A percentile compares a stretch with the other conserved stretches of the same genome.
Conservation (phyloP, 257 asterid species). For the Solanum bulbocastanum region DNA sequence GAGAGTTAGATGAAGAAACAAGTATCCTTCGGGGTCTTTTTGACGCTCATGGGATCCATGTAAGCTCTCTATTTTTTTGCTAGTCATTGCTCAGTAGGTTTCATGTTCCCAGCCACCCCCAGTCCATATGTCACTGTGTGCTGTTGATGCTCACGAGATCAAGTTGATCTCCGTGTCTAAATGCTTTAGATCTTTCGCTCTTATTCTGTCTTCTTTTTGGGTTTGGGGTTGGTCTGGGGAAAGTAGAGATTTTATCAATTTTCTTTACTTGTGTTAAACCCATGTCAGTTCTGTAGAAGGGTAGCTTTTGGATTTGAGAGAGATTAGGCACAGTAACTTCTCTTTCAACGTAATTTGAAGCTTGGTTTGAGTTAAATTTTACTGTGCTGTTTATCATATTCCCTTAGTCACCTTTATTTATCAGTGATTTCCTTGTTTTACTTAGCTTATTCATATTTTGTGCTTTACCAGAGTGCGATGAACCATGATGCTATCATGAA, state of each 20-base stretch:
- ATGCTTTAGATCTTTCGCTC: neutral
- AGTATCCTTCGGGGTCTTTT: conserved; percentile 70
- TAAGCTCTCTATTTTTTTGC: conserved; percentile 26
- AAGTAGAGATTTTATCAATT: neutral
- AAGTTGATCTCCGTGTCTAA: neutral
- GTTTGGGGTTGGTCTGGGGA: neutral
- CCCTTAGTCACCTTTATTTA: neutral
- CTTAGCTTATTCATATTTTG: neutral
- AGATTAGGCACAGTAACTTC: neutral
- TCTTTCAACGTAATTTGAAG: neutral
- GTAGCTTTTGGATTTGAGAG: neutral
- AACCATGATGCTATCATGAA: conserved; percentile 90
- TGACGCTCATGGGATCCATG: conserved; percentile 86
- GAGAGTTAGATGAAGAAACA: conserved; percentile 58
- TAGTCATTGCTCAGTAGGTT: neutral
- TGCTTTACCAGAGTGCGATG: conserved; percentile 66
- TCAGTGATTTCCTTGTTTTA: neutral
- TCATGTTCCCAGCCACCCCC: neutral
- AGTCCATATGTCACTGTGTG: neutral
- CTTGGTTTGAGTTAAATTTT: neutral
- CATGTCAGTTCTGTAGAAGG: neutral
- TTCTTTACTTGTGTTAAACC: neutral
- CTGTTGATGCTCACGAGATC: neutral
- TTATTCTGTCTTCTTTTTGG: neutral
- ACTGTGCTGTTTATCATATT: neutral